A percentile compares a stretch with the other conserved stretches of the same genome.
Conservation (phyloP, 345 rosid genomes). For the Lepidium didymum region DNA sequence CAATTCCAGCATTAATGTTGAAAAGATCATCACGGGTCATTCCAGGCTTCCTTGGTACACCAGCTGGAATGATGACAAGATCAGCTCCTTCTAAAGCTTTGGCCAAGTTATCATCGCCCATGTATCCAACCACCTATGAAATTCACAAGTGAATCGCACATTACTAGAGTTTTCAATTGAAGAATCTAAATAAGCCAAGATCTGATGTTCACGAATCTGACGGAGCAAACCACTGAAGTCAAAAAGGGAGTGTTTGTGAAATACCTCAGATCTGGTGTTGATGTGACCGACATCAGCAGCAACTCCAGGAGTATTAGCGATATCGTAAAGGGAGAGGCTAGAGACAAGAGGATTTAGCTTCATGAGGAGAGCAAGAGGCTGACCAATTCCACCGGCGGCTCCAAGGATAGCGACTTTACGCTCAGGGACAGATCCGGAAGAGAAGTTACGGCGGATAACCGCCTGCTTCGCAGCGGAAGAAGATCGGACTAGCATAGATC, state of each 20-base stretch:
- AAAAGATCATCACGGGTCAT: constrained; percentile 77
- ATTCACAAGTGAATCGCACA: neutral
- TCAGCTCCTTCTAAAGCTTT: constrained; percentile 53
- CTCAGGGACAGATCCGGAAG: constrained; percentile 51
- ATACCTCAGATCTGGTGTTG: constrained; percentile 68
- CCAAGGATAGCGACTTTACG: constrained; percentile 78
- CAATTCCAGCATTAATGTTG: constrained; percentile 60
- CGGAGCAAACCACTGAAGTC: neutral
- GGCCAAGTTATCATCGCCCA: constrained; percentile 35
- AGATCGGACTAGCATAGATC: constrained; percentile 38
- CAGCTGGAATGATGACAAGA: constrained; percentile 62
- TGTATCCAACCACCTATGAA: constrained; percentile 35
- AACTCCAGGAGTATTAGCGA: constrained; percentile 72
- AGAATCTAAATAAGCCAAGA: neutral
- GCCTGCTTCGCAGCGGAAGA: constrained; percentile 32
- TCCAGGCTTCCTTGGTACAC: constrained; percentile 74
- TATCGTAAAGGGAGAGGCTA: constrained; percentile 58
- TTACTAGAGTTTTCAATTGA: neutral
- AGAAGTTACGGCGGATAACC: constrained; percentile 47
- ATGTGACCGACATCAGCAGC: constrained; percentile 79
- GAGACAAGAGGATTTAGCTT: constrained; percentile 80
- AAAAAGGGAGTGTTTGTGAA: neutral
- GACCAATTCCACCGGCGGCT: constrained; percentile 84
- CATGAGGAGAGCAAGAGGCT: constrained; percentile 71
- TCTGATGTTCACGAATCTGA: neutral